These are phyloP conservation scores for Cryphonectria radicalis DNA, from an alignment of 2,329 filamentous ascomycete species.

Conservation along the genomic window DNA sequence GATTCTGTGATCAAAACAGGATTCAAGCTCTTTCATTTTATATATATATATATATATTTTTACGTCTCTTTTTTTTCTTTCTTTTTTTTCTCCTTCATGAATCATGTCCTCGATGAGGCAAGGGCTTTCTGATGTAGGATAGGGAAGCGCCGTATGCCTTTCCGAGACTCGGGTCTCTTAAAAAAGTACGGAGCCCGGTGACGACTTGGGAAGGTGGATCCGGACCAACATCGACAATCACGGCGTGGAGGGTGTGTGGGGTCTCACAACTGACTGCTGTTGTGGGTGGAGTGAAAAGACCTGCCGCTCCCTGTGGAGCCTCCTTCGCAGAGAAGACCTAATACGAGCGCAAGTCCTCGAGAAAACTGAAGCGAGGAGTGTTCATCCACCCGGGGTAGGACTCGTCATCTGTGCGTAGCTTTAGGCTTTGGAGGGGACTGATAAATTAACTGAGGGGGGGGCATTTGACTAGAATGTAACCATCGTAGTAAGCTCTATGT, in stretches of 20 bases:
- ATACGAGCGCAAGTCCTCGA: not conserved
- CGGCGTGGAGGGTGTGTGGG: not conserved
- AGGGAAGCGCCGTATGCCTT: not conserved
- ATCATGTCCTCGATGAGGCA: not conserved
- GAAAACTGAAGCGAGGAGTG: not conserved
- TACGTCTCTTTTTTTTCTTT: too few relatives aligned
- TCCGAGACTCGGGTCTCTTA: not conserved
- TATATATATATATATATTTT: too few relatives aligned
- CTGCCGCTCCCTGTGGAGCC: not conserved
- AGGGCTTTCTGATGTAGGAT: not conserved
- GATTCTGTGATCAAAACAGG: too few relatives aligned
- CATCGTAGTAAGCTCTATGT: too few relatives aligned
- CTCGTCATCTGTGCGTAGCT: not conserved
- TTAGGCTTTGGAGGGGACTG: not conserved
- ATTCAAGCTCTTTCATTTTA: too few relatives aligned
- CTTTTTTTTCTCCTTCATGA: too few relatives aligned
- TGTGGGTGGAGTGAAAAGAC: not conserved
- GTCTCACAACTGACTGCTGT: not conserved
- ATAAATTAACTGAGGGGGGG: not conserved
- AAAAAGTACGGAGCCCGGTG: not conserved
- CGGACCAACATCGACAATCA: not conserved
- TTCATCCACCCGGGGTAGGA: not conserved
- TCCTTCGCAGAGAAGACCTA: not conserved
- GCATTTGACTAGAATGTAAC: not conserved
- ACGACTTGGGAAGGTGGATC: slow-evolving; percentile 1